Evolutionary conservation across 139 green algal species (phyloP), one percentile per base, ranked within the genome.

Genomic region (Tetraselmis chui): DNA sequence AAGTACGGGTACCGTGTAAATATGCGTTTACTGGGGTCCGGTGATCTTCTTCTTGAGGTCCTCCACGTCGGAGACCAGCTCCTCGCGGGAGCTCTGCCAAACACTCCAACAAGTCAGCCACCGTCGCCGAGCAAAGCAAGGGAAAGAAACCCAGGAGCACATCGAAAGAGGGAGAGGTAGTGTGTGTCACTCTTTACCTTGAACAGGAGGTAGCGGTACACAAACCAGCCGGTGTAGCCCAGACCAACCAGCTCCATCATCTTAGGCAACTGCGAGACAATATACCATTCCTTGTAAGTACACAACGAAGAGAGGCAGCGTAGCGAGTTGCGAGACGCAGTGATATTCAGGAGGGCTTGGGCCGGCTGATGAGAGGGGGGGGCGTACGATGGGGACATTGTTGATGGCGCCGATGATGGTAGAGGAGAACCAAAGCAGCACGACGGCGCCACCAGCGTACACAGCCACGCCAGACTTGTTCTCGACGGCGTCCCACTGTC

Each of bases 171-270:
- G 23, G 77, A 11, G 23, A 79, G n/a, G 29, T 28, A 23, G 83
- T n/a, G n/a, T n/a, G n/a, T n/a, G n/a, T n/a, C n/a, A n/a, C n/a
- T n/a, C 30, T 27, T 27, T 30, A 96, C 92, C 93, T 97, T 98
- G 93, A 98, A 99, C 1, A 99, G 93, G 83, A 99, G 91, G 92
- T 99, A 99, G 79, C 95, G 87, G 93, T 99, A 99, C 28, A 95
- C 93, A 86, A 99, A 99, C 96, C 97, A 99, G 23, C 92, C 89
- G 67, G 86, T 93, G 94, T 99, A 99, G 78, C 91, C 92, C 59
- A 99, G 91, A 31, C 97, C 97, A 31, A 99, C 90, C 27, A 99
- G 92, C 94, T 99, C 97, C 84, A 99, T 92, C 11, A 98, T 28
- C 93, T 99, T 99, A n/a, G 97, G 97, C 31, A 99, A 84, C 93